phyloP scores from a whole-genome alignment of 23 red algal genomes.

The Gracilaria vermiculophylla region DNA sequence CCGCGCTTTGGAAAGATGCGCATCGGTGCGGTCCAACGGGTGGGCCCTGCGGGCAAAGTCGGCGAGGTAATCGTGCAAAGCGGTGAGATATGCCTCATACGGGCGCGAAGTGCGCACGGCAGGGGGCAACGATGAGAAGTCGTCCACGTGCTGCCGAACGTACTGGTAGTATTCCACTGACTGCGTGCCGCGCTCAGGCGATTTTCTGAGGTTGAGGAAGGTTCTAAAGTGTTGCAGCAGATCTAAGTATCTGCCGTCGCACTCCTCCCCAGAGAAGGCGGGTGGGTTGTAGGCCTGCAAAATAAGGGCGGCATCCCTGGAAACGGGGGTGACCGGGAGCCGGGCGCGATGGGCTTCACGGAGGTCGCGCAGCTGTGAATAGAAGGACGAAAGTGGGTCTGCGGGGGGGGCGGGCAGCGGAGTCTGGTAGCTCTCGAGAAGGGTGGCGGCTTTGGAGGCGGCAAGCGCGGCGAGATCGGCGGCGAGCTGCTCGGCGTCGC shows the following conservation, averaged over 20 bases:
- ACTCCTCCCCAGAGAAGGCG: slow-evolving; percentile 62
- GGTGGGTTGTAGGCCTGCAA: neutral
- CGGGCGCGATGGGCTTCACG: slow-evolving; percentile 29
- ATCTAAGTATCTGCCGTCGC: slow-evolving; percentile 47
- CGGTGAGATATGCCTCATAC: slow-evolving; percentile 40
- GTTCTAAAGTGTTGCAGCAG: neutral
- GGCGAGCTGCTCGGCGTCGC: slow-evolving; percentile 55
- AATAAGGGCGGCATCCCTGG: slow-evolving; percentile 22
- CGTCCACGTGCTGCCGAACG: slow-evolving; percentile 28
- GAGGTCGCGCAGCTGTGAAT: slow-evolving; percentile 50
- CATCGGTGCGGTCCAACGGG: slow-evolving; percentile 44
- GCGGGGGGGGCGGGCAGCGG: neutral
- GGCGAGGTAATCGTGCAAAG: neutral
- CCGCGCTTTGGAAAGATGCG: slow-evolving; percentile 1
- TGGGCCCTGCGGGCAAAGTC: slow-evolving; percentile 40
- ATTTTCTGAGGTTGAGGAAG: slow-evolving; percentile 35
- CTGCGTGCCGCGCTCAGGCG: neutral
- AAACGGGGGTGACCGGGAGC: neutral
- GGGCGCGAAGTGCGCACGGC: slow-evolving; percentile 20
- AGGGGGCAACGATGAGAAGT: slow-evolving; percentile 4
- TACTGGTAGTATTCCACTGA: slow-evolving; percentile 57
- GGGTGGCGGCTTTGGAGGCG: neutral
- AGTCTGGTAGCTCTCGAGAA: neutral
- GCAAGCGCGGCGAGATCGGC: slow-evolving; percentile 7
- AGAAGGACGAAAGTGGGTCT: slow-evolving; percentile 43